Base-by-base conservation (phyloP, 371 early-diverging fungal species). In the Apophysomyces elegans region DNA sequence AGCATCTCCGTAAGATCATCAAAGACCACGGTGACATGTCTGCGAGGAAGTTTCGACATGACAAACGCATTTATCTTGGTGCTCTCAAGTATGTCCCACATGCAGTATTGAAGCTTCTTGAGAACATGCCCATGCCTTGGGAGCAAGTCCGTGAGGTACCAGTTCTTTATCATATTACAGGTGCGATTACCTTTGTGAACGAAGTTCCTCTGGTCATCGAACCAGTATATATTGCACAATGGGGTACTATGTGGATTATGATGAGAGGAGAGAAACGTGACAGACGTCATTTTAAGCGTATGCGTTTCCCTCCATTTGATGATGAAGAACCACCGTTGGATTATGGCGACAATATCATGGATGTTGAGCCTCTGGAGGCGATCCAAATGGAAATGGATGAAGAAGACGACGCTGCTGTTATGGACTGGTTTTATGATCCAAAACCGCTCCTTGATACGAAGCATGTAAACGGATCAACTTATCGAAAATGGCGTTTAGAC, bases 71-170 rank as follows among this genome's bases (percentile, higher is more conserved):
- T 59, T 98, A 97, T 69, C 86, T 99, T 39, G 98, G 98, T 61
- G 99, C 99, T 7, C 87, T 99, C 36, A 99, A 99, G 76, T 99
- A 97, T 79, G 90, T 99, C 13, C 99, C 99, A n/a, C 97, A 98
- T 68, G 97, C 99, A 4, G 95, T 99, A 12, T 73, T 99, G 38
- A 99, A 99, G 79, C 87, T 99, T 43, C 70, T 99, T 69, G 98
- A 98, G 75, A 98, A 96, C 74, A 99, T 99, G 95, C 99, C 99
- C 8, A 99, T 99, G 99, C 99, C 99, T 11, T 99, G 99, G 99
- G 99, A 99, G 79, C 94, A 96, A 73, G 91, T 87, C 7, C 90
- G 98, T 70, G 97, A 98, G 74, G 99, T 98, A 8, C 86, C 90
- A n/a, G 96, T 97, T 6, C 83, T 99, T 35, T 99, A 99, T 76